Conservation (phyloP, 306 rosid species). For the Crataegus laevigata region DNA sequence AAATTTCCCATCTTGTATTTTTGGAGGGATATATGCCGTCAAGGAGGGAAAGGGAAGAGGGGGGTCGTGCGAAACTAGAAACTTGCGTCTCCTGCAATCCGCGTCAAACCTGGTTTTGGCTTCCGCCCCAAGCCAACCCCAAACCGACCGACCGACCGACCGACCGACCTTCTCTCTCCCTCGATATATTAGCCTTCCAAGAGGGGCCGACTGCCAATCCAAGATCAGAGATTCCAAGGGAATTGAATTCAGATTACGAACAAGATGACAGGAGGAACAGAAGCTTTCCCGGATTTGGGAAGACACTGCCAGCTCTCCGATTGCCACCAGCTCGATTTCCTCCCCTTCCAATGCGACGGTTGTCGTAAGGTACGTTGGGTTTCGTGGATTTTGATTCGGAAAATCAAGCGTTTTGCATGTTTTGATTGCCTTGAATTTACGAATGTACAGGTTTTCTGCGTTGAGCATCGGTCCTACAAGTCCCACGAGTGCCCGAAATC, state of each 20-base stretch:
- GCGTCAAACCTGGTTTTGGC: neutral
- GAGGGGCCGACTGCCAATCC: neutral
- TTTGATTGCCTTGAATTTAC: neutral
- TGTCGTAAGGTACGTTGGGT: constrained; percentile 38
- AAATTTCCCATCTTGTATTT: too few relatives aligned
- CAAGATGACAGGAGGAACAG: constrained; percentile 74
- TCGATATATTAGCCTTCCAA: neutral
- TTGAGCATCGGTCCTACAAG: constrained; percentile 68
- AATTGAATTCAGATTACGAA: neutral
- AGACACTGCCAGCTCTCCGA: constrained; percentile 58
- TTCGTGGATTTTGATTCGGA: neutral
- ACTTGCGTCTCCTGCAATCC: too few relatives aligned
- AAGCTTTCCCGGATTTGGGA: constrained; percentile 91
- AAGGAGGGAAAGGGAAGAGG: too few relatives aligned
- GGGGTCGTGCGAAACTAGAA: too few relatives aligned
- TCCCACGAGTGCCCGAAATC: constrained; percentile 69
- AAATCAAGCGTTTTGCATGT: neutral
- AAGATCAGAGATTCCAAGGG: too few relatives aligned
- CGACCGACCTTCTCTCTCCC: neutral
- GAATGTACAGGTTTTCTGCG: constrained; percentile 52
- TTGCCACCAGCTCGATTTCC: constrained; percentile 84
- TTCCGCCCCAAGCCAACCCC: constrained; percentile 3
- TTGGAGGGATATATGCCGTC: too few relatives aligned
- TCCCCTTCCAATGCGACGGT: constrained; percentile 72
- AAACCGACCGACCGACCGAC: neutral